A percentile compares a stretch with the other conserved stretches of the same genome.
Conservation (phyloP, 164 flowering plant species). For the Sedum album region DNA sequence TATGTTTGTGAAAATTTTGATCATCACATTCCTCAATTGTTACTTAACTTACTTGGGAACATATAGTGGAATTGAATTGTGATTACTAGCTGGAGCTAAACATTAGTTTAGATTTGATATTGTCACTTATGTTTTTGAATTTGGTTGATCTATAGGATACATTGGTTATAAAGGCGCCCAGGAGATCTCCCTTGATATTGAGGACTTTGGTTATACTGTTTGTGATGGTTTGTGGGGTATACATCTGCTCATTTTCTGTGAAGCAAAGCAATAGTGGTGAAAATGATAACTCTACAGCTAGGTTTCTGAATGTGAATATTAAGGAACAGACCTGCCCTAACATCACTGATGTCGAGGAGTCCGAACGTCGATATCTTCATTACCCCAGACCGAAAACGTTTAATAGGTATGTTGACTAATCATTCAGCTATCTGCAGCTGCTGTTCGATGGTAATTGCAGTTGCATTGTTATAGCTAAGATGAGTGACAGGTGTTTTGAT, state of each 20-base stretch:
- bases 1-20: no score
- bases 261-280: conserved; percentile 27
- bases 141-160: conserved; percentile 31
- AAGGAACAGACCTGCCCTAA: conserved; percentile 21
- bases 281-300: conserved; percentile 7
- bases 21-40: not conserved
- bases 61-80: no score
- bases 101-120: not conserved
- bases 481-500: conserved; percentile 10
- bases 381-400: conserved; percentile 50
- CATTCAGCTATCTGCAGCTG: not conserved
- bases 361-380: conserved; percentile 39
- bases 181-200: conserved; percentile 37
- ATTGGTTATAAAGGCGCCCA: conserved; percentile 32
- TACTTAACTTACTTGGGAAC: no score
- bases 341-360: conserved; percentile 18
- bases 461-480: not conserved
- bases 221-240: conserved; percentile 44
- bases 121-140: not conserved
- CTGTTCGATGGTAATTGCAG: not conserved
- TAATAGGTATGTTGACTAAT: conserved; percentile 28
- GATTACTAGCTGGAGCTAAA: no score
- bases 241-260: conserved; percentile 42
- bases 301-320: conserved; percentile 18
- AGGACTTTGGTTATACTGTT: conserved; percentile 39